Base-by-base conservation (phyloP, 179 eudicot species). In the Vitellaria paradoxa region DNA sequence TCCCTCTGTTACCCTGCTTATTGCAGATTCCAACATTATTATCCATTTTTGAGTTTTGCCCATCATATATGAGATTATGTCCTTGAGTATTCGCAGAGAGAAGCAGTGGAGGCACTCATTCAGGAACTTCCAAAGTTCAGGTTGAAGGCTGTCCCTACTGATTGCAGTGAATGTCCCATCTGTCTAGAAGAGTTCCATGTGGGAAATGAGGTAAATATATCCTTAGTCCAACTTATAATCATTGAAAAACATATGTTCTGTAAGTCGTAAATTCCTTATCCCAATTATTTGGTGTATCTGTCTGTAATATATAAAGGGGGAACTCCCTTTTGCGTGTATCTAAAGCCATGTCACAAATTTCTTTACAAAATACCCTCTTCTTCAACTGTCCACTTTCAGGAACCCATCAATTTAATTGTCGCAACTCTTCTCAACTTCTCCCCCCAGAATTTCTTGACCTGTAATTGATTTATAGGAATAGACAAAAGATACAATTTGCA, bases 121-220 rank as follows among this genome's bases (percentile, higher is more conserved):
- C 97, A 96, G 81, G 97, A 96, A 76, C 96, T 96, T 78, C 99
- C 99, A 15, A 93, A 86, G 90, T 91, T 92, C 87, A 85, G 80
- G 85, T 82, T 96, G 74, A 94, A 96, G 86, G 93, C 99, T 47
- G 98, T 93, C 77, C 99, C 99, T 13, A 89, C 90, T 67, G 99
- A 96, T 82, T 96, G 97, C 89, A 93, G 92, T 65, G 99, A 96
- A 85, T 96, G 99, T 73, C 98, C 96, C 11, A 93, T 96, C 79
- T 96, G 99, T 84, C 85, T 96, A 81, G 99, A 96, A 82, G 99
- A 96, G 81, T 96, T 96, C 79, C 94, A 74, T 64, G 94, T 90
- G 42, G 97, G 99, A 66, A 92, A 96, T 72, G 97, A 96, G 98
- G 98, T 92, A 80, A 80, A n/a, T 62, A 21, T 61, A 24, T 74